Evolutionary conservation across 148 eudicot genomes (phyloP), one percentile per base, ranked within the genome.

Genomic region (Rhododendron vialii): DNA sequence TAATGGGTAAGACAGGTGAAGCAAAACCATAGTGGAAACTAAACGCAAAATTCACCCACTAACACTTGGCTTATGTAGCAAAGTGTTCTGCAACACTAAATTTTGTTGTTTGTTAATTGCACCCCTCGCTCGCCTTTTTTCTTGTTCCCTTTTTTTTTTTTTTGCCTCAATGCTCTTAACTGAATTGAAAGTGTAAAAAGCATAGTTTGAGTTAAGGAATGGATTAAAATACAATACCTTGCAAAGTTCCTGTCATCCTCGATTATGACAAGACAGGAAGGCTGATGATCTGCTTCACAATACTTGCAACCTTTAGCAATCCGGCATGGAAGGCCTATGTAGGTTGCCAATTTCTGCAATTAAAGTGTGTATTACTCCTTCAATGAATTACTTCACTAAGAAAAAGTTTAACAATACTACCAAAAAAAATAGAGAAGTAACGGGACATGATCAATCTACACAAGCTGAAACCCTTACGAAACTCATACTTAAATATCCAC

Each of bases 281-380:
- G 95, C 82, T 89, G 88, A 86, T 97, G 95, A 67, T 95, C 95
- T 82, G 94, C 92, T 80, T 79, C 92, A 85, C 99, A 97, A 84
- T 92, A 95, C 89, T 91, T 93, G 91, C 99, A 97, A 84, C 99
- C 99, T 84, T 94, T 93, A 90, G 99, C 99, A 81, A 97, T 97
- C 88, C 99, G 90, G 91, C 99, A 97, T 4, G 99, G 99, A 86
- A 97, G 91, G 55, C 99, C 99, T 50, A 97, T 92, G 87, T 83
- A 93, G 85, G 95, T 98, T 35, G 99, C 99, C 88, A 97, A 87
- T 86, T 92, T 93, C 99, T 97, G 94, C 89, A 90, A n/a, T 77
- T 57, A 38, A 85, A 61, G n/a, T 22, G 24, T 61, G 67, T 7
- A 22, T 61, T 4, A 36, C 38, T 36, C 38, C 38, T 1, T 61